Evolutionary conservation across 2,329 filamentous ascomycete species (phyloP).

Genomic region (Alternaria burnsii): DNA sequence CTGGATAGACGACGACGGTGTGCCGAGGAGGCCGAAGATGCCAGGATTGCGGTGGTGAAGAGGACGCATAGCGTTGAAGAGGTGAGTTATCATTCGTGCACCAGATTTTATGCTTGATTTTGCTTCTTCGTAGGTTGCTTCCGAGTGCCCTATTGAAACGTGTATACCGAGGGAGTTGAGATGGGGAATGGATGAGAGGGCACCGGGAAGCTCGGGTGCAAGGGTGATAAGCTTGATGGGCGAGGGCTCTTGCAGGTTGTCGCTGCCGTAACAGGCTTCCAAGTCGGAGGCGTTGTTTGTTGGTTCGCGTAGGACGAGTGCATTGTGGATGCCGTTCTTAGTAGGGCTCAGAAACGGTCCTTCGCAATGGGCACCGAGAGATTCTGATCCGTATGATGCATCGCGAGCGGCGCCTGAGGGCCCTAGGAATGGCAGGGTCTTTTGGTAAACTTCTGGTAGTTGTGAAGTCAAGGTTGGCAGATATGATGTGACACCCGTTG

Average conservation of each 20-base stretch:
- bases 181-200: constrained; percentile 74
- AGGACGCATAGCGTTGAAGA: constrained; percentile 94
- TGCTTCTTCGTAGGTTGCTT: constrained; percentile 85
- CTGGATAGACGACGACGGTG: constrained; percentile 36
- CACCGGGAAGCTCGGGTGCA: constrained; percentile 78
- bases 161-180: constrained; percentile 73
- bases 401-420: constrained; percentile 70
- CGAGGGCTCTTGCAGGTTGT: constrained; percentile 65
- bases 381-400: constrained; percentile 78
- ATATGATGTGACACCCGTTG: constrained; percentile 88
- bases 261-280: constrained; percentile 73
- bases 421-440: constrained; percentile 78
- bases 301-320: constrained; percentile 72
- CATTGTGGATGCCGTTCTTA: constrained; percentile 87
- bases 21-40: constrained; percentile 83
- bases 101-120: constrained; percentile 75
- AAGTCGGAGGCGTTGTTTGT: constrained; percentile 70
- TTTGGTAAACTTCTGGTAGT: constrained; percentile 80
- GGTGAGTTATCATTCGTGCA: constrained; percentile 88
- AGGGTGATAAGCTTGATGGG: constrained; percentile 82
- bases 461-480: constrained; percentile 87
- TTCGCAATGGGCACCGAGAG: constrained; percentile 88
- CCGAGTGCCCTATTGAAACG: constrained; percentile 85
- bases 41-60: constrained; percentile 91
- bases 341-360: constrained; percentile 84